Conservation (phyloP, 352 stramenopile species). For the Elongisporangium prolatum region DNA sequence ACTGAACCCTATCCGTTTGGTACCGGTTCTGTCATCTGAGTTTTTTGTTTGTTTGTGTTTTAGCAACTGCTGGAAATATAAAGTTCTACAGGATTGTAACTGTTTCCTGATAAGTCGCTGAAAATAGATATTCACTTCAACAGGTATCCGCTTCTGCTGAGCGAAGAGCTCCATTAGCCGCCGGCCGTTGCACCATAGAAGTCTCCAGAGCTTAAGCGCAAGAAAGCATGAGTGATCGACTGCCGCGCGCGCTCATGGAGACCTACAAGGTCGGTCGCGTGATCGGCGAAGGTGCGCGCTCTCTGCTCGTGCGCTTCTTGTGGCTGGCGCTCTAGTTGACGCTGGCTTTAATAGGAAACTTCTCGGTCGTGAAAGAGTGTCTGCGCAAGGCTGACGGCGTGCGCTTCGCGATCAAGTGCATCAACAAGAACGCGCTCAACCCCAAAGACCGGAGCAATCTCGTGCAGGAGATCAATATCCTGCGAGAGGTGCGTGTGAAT, state of each 20-base stretch:
- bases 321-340: too few species aligned
- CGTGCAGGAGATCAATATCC: constrained; percentile 78
- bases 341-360: constrained; percentile 82
- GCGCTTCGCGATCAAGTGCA: constrained; percentile 78
- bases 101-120: too few species aligned
- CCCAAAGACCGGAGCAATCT: constrained; percentile 79
- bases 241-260: constrained; percentile 55
- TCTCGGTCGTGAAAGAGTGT: constrained; percentile 81
- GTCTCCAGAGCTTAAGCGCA: too few species aligned
- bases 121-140: too few species aligned
- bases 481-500: constrained; percentile 50
- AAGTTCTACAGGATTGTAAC: too few species aligned
- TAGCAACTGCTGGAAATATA: too few species aligned
- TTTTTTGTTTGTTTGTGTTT: too few species aligned
- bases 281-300: constrained; percentile 52
- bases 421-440: constrained; percentile 77
- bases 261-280: constrained; percentile 78
- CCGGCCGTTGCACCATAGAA: constrained; percentile 1
- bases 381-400: constrained; percentile 38
- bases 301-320: too few species aligned
- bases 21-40: neutral
- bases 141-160: too few species aligned
- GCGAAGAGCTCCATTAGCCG: too few species aligned
- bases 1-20: neutral
- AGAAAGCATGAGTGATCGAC: constrained; percentile 37